Conservation (phyloP, 169 alveolate species). For the Eimeria necatrix region DNA sequence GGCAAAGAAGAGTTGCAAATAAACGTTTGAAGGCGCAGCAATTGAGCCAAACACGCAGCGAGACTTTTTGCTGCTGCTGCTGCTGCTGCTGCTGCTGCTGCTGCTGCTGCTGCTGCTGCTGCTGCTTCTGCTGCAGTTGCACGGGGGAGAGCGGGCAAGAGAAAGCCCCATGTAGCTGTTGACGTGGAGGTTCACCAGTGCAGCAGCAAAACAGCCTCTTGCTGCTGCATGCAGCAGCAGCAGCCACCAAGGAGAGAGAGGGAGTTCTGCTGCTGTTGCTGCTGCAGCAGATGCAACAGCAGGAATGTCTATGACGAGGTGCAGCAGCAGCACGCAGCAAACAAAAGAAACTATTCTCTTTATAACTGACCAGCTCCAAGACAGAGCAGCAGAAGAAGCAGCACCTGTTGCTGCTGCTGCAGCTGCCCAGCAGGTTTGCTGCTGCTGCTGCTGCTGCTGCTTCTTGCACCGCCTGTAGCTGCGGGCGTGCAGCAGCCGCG, state of each 20-base stretch:
- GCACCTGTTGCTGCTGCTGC: background rate
- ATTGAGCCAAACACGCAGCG: background rate
- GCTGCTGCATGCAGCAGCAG: constrained; percentile 68
- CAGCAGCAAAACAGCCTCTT: constrained; percentile 60
- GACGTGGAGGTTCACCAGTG: constrained; percentile 41
- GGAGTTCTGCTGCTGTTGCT: background rate
- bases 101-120: constrained; percentile 40
- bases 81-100: constrained; percentile 24
- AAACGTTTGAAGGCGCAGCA: constrained; percentile 9
- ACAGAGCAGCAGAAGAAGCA: background rate
- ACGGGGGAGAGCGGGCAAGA: background rate
- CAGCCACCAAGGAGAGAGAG: constrained; percentile 54
- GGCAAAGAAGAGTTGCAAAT: constrained; percentile 3
- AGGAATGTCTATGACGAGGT: constrained; percentile 12
- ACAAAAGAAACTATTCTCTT: background rate
- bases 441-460: constrained; percentile 35
- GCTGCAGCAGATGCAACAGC: constrained; percentile 36
- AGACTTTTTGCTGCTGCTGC: background rate
- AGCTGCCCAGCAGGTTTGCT: background rate
- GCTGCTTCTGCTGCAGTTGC: constrained; percentile 50
- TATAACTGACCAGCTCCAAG: background rate
- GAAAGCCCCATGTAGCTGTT: background rate
- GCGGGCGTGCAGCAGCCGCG: constrained; percentile 37
- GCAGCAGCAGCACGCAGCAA: constrained; percentile 36
- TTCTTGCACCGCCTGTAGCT: background rate